These are phyloP conservation scores for Microcera coccophila DNA, from an alignment of 2,329 filamentous ascomycete species.

Conservation along the genomic window DNA sequence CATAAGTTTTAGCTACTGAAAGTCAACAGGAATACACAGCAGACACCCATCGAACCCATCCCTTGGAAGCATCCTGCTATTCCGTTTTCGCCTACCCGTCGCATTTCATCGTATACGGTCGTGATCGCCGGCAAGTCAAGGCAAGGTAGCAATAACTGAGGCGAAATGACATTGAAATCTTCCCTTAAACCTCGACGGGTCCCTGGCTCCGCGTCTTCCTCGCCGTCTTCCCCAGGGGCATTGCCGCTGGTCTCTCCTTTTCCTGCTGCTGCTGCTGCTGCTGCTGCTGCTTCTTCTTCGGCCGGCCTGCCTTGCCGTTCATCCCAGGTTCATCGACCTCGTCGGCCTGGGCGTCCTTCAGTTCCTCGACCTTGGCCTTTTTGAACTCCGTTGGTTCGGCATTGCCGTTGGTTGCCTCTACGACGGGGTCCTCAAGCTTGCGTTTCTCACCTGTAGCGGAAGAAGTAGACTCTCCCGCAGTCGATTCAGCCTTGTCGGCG, in stretches of 20 bases:
- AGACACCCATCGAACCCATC: not conserved
- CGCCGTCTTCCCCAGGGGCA: conserved; percentile 36
- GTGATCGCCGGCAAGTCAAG: too few species aligned
- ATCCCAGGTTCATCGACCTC: conserved; percentile 19
- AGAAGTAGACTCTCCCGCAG: conserved; percentile 13
- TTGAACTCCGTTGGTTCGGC: conserved; percentile 34
- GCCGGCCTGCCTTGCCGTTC: conserved; percentile 27
- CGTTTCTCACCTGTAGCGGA: conserved; percentile 33
- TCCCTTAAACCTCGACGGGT: conserved; percentile 28
- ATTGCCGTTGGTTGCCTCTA: conserved; percentile 17
- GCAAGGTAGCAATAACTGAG: too few species aligned
- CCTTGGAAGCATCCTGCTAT: not conserved
- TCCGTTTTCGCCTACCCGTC: not conserved
- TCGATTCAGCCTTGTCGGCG: conserved; percentile 15
- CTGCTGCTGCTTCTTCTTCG: conserved; percentile 30
- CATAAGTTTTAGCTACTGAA: too few species aligned
- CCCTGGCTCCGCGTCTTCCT: conserved; percentile 44
- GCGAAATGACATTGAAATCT: too few species aligned
- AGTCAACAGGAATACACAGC: too few species aligned
- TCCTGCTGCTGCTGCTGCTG: conserved; percentile 25
- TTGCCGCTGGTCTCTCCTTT: conserved; percentile 29
- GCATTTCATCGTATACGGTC: too few species aligned
- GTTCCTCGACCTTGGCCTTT: conserved; percentile 39
- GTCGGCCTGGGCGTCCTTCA: conserved; percentile 19
- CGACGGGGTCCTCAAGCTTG: conserved; percentile 35